A percentile compares a stretch with the other conserved stretches of the same genome.
Evolutionary conservation across 371 early-diverging fungal genomes (phyloP).

Genomic region (Mucor piriformis): DNA sequence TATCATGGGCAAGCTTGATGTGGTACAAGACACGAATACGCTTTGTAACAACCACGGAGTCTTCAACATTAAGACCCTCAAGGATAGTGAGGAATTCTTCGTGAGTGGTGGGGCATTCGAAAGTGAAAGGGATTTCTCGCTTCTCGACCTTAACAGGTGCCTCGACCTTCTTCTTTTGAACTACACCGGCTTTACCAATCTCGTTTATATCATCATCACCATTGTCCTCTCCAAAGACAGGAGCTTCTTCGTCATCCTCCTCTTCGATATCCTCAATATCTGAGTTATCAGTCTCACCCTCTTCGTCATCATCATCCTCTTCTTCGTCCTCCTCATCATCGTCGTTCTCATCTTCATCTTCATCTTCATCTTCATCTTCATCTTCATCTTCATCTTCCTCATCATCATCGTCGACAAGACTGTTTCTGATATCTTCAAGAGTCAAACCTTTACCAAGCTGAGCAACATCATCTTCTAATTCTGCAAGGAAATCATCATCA

Average conservation of each 20-base stretch:
- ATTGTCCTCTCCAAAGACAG: slow-evolving; percentile 41
- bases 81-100: slow-evolving; percentile 61
- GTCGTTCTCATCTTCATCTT: slow-evolving; percentile 46
- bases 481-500: slow-evolving; percentile 72
- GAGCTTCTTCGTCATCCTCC: slow-evolving; percentile 27
- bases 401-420: slow-evolving; percentile 34
- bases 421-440: slow-evolving; percentile 54
- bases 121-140: slow-evolving; percentile 80
- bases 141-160: slow-evolving; percentile 26
- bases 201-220: slow-evolving; percentile 61
- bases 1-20: slow-evolving; percentile 74
- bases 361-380: slow-evolving; percentile 41
- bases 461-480: slow-evolving; percentile 44
- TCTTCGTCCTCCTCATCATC: slow-evolving; percentile 59
- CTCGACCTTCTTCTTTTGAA: slow-evolving; percentile 38
- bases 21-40: slow-evolving; percentile 85
- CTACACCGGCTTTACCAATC: slow-evolving; percentile 35
- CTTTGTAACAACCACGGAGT: slow-evolving; percentile 70
- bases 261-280: slow-evolving; percentile 51
- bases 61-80: slow-evolving; percentile 57
- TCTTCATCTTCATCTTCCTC: slow-evolving; percentile 37
- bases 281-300: slow-evolving; percentile 41
- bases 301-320: slow-evolving; percentile 41
- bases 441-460: slow-evolving; percentile 52
- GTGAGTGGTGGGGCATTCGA: slow-evolving; percentile 76